Conservation (phyloP, 768 basidiomycete species). For the Mrakia hoshinonis region DNA sequence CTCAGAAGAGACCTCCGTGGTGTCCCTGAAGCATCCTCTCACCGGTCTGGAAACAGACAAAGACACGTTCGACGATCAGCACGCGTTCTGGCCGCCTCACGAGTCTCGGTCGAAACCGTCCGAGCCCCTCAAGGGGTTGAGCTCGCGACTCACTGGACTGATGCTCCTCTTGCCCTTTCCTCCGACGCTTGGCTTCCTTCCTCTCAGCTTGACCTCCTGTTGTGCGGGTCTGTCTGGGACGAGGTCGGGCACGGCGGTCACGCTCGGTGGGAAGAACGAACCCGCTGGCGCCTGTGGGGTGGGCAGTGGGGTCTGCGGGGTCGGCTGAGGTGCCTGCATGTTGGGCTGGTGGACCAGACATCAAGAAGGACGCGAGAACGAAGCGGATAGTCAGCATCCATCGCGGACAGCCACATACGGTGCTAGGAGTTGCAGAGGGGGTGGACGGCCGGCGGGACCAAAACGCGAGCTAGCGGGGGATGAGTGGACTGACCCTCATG, state of each 20-base stretch:
- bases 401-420: not conserved
- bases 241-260: not conserved
- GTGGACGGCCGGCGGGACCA: not conserved
- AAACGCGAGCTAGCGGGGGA: not conserved
- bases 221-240: not conserved
- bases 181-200: not conserved
- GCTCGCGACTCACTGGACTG: conserved; percentile 3
- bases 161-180: conserved; percentile 4
- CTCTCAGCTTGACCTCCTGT: not conserved
- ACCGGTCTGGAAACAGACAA: not conserved
- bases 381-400: not conserved
- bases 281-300: not conserved
- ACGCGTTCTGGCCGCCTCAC: not conserved
- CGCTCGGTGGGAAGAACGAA: not conserved
- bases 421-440: not conserved
- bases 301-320: not conserved
- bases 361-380: not conserved
- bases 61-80: not conserved
- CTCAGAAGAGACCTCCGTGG: conserved; percentile 10
- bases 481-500: not conserved
- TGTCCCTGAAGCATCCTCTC: conserved; percentile 18
- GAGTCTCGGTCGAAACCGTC: not conserved
- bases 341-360: not conserved
- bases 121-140: not conserved
- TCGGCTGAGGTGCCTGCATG: not conserved